Conservation (phyloP, 2,329 filamentous ascomycete species). For the Xylaria sp. region DNA sequence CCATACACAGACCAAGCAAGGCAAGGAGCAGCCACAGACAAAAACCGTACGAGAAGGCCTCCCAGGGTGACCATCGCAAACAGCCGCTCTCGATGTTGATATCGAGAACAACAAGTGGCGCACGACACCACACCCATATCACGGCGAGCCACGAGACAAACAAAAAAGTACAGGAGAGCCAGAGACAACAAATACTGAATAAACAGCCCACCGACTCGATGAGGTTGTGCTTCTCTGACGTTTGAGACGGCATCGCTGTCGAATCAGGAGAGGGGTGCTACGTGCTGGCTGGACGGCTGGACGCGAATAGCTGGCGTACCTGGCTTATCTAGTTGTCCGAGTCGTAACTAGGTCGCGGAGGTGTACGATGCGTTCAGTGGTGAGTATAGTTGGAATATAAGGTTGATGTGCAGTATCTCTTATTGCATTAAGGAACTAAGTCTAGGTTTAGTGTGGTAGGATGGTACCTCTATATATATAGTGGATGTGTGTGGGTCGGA, state of each 20-base stretch:
- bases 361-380: slow-evolving; percentile 15
- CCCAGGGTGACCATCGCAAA: slow-evolving; percentile 26
- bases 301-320: slow-evolving; percentile 13
- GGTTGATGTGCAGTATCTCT: no score
- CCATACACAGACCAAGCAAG: slow-evolving; percentile 21
- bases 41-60: slow-evolving; percentile 6
- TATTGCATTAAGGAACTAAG: no score
- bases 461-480: no score
- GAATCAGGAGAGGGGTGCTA: slow-evolving; percentile 20
- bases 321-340: slow-evolving; percentile 9
- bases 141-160: slow-evolving; percentile 5
- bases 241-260: slow-evolving; percentile 23
- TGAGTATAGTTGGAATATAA: no score
- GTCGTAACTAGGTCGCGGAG: slow-evolving; percentile 13
- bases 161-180: background rate
- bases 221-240: slow-evolving; percentile 11
- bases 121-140: slow-evolving; percentile 18
- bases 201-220: slow-evolving; percentile 12
- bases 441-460: no score
- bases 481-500: no score
- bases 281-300: slow-evolving; percentile 12
- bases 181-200: slow-evolving; percentile 6
- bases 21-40: slow-evolving; percentile 20
- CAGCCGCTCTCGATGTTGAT: slow-evolving; percentile 16
- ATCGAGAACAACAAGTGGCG: slow-evolving; percentile 10